Base-by-base conservation (phyloP, 2,329 filamentous ascomycete genomes). In the Hypoxylon sp. region DNA sequence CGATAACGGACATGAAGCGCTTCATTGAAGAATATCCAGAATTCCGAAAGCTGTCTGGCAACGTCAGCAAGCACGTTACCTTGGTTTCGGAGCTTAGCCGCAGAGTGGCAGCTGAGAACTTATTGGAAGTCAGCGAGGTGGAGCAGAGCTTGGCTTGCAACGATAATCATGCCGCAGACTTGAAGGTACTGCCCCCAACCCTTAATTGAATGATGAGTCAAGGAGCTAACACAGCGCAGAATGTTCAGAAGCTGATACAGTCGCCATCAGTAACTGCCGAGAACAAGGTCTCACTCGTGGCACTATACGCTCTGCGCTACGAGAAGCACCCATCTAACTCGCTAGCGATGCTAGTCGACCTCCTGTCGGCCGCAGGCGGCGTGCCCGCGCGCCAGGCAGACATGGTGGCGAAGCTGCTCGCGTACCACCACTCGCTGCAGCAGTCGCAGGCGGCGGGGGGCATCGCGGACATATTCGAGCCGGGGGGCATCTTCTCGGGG, bases 21-120 rank as follows among this genome's bases (percentile, higher is more conserved):
- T 99, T 99, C 69, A 96, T 99, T 52, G 95, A 99, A 75, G 95
- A 99, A 70, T 99, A 98, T 72, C 95, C 95, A 2, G 95, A 99
- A 73, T 99, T 99, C 74, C 88, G 95, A 56, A 96, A 97, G 70
- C 85, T 99, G 1, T 97, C 95, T 1, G 93, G 95, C 31, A 99
- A 99, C 67, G 95, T 99, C 50, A 98, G 93, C 78, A 99, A 99
- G 73, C 95, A 99, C 72, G 96, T 99, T 55, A 97, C 95, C 0
- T 79, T 99, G 18, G 95, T 99, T 18, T 92, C 92, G 0, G 96
- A 99, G 72, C 82, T 99, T 35, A 97, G 92, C 73, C 85, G 94
- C 55, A 86, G 91, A 53, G 93, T 99, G 11, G 90, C 89, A 5
- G 86, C 89, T 33, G 91, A 98, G 67, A 92, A 87, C 66, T 77